phyloP scores from a whole-genome alignment of 2,329 filamentous ascomycete genomes.

The Iodosphaeria phyllophila region DNA sequence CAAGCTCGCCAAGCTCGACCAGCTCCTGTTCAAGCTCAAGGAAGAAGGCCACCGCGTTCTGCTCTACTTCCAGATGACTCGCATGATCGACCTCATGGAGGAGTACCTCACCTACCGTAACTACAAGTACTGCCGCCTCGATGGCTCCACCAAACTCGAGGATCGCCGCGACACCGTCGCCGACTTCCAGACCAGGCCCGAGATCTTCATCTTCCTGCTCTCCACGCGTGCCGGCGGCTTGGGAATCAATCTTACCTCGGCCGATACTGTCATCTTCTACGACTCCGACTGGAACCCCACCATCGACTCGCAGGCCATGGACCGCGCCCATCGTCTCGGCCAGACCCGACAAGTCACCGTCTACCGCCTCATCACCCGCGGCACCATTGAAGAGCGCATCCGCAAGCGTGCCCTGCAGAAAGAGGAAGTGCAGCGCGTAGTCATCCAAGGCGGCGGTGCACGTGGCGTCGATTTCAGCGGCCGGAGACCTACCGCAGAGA shows the following conservation, averaged over 20 bases:
- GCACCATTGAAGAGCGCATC: conserved; percentile 95
- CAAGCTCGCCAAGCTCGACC: conserved; percentile 82
- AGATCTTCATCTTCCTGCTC: conserved; percentile 93
- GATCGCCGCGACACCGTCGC: conserved; percentile 91
- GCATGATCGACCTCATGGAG: conserved; percentile 99
- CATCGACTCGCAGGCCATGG: conserved; percentile 97
- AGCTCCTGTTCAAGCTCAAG: conserved; percentile 77
- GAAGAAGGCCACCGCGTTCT: conserved; percentile 82
- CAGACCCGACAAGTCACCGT: conserved; percentile 94
- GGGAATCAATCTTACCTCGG: conserved; percentile 91
- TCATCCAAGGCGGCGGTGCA: conserved; percentile 77
- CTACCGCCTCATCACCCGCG: conserved; percentile 89
- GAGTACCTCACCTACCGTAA: conserved; percentile 97
- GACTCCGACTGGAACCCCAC: conserved; percentile 99
- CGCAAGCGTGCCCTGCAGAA: conserved; percentile 93
- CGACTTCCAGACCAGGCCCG: conserved; percentile 85
- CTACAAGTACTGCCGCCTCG: conserved; percentile 94
- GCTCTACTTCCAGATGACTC: conserved; percentile 99
- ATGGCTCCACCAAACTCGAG: conserved; percentile 93
- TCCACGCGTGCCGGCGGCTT: conserved; percentile 94
- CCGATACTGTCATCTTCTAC: conserved; percentile 98
- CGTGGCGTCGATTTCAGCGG: conserved; percentile 94
- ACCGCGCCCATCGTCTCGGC: conserved; percentile 90
- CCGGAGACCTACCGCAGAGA: conserved; percentile 66
- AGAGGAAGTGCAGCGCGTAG: conserved; percentile 94